Evolutionary conservation across 2,329 filamentous ascomycete genomes (phyloP).

Genomic region (Aspergillus viridinutans): DNA sequence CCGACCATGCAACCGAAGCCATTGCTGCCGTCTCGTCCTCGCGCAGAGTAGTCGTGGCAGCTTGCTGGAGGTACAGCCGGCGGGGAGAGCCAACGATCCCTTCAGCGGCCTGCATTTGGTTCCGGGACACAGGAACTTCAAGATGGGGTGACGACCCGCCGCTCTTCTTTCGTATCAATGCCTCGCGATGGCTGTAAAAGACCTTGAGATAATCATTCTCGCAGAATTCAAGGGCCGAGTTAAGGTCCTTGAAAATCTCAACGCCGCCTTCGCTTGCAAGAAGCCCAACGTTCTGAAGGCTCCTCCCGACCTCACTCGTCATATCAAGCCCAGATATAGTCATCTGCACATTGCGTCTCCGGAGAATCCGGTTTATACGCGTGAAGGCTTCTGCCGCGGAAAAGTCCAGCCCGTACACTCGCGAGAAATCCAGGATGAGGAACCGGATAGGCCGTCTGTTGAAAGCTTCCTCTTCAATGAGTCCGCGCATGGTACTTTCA

Average conservation of each 20-base stretch:
- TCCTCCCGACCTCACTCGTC: conserved; percentile 69
- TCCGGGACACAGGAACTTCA: conserved; percentile 30
- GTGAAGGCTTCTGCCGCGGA: conserved; percentile 94
- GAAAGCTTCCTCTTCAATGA: conserved; percentile 82
- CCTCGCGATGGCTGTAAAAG: conserved; percentile 66
- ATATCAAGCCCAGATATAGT: conserved; percentile 79
- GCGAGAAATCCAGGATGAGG: conserved; percentile 79
- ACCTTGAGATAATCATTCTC: conserved; percentile 89
- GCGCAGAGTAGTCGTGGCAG: conserved; percentile 69
- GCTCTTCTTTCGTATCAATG: conserved; percentile 20
- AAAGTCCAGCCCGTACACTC: conserved; percentile 91
- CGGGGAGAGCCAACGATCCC: conserved; percentile 70
- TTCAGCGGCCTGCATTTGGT: conserved; percentile 40
- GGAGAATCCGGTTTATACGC: conserved; percentile 79
- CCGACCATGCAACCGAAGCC: conserved; percentile 67
- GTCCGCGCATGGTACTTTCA: conserved; percentile 75
- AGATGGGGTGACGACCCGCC: conserved; percentile 10
- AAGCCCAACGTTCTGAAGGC: conserved; percentile 78
- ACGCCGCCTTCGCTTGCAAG: conserved; percentile 70
- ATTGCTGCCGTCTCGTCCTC: conserved; percentile 55
- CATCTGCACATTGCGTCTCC: conserved; percentile 71
- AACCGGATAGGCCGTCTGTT: conserved; percentile 76
- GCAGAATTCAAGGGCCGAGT: conserved; percentile 87
- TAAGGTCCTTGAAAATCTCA: conserved; percentile 79
- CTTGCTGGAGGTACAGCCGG: conserved; percentile 69